Percentiles rank a stretch among this genome's conserved stretches.
phyloP scores from a whole-genome alignment of 2,329 filamentous ascomycete species.

The Clarireedia paspali region DNA sequence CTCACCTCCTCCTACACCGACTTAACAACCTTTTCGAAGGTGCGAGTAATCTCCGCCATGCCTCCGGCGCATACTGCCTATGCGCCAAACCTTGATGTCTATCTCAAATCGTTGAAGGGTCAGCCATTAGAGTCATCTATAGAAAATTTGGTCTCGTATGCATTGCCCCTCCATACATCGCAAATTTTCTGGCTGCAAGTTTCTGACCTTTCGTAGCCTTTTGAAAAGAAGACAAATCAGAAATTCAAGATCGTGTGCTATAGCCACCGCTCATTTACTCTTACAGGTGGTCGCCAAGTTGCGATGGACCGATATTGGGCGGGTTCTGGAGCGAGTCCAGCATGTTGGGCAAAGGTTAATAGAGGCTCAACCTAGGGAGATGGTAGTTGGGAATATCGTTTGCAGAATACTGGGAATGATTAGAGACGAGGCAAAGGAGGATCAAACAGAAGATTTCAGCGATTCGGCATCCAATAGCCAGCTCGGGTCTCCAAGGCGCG shows the following conservation, averaged over 20 bases:
- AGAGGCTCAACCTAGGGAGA: slow-evolving; percentile 79
- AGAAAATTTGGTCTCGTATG: slow-evolving; percentile 72
- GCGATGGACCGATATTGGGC: slow-evolving; percentile 68
- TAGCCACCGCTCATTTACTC: slow-evolving; percentile 84
- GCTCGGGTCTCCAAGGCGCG: slow-evolving; percentile 22
- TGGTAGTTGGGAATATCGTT: slow-evolving; percentile 91
- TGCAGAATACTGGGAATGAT: slow-evolving; percentile 84
- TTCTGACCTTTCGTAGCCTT: slow-evolving; percentile 39
- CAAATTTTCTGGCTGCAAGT: neutral
- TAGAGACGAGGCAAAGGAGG: slow-evolving; percentile 81
- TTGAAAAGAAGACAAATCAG: slow-evolving; percentile 87
- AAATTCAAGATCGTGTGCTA: slow-evolving; percentile 79
- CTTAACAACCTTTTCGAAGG: neutral
- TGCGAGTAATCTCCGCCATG: neutral
- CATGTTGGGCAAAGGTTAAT: slow-evolving; percentile 68
- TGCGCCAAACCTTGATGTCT: slow-evolving; percentile 69
- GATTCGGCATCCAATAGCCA: slow-evolving; percentile 27
- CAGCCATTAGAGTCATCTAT: slow-evolving; percentile 73
- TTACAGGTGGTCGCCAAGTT: slow-evolving; percentile 78
- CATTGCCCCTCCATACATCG: slow-evolving; percentile 3
- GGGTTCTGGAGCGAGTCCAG: slow-evolving; percentile 73
- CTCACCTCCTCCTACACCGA: neutral
- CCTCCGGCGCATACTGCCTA: slow-evolving; percentile 29
- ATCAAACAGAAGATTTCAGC: slow-evolving; percentile 50
- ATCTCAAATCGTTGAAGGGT: slow-evolving; percentile 70